A percentile compares a stretch with the other conserved stretches of the same genome.
Conservation (phyloP, 1,284 basidiomycete species). For the Naganishia sp. region DNA sequence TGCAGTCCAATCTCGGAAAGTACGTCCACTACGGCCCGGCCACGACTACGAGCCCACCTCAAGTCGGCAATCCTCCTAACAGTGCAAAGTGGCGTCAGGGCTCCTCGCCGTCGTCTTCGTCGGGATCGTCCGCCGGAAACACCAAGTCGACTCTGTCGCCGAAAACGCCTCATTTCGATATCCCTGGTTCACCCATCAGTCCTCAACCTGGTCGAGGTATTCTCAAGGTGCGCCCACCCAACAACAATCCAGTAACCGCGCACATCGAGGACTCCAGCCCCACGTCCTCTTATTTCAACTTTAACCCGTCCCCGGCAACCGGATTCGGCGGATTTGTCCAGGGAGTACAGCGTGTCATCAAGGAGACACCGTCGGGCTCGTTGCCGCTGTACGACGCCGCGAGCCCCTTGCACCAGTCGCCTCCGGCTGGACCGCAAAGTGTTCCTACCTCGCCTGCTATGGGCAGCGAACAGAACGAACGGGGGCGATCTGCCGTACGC, state of each 20-base stretch:
- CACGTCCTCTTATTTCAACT: slow-evolving; percentile 49
- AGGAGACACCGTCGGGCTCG: slow-evolving; percentile 29
- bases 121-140: slow-evolving; percentile 23
- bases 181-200: slow-evolving; percentile 23
- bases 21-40: slow-evolving; percentile 35
- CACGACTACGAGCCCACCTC: slow-evolving; percentile 38
- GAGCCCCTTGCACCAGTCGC: slow-evolving; percentile 29
- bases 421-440: slow-evolving; percentile 5
- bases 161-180: slow-evolving; percentile 8
- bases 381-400: slow-evolving; percentile 33
- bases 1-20: slow-evolving; percentile 30
- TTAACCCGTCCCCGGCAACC: slow-evolving; percentile 53
- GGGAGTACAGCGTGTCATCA: slow-evolving; percentile 31
- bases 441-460: slow-evolving; percentile 24
- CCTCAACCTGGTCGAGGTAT: slow-evolving; percentile 45
- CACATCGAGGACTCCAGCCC: slow-evolving; percentile 35
- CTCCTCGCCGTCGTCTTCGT: slow-evolving; percentile 30
- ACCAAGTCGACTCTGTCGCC: slow-evolving; percentile 16
- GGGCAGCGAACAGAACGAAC: slow-evolving; percentile 27
- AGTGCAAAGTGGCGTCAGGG: slow-evolving; percentile 50
- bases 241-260: slow-evolving; percentile 17
- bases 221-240: slow-evolving; percentile 49
- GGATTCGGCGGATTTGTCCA: slow-evolving; percentile 45
- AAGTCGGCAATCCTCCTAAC: slow-evolving; percentile 44
- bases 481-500: slow-evolving; percentile 34